These are phyloP conservation scores for Tillandsia fasciculata DNA, from an alignment of 176 grass and related monocot genomes.

Conservation along the genomic window DNA sequence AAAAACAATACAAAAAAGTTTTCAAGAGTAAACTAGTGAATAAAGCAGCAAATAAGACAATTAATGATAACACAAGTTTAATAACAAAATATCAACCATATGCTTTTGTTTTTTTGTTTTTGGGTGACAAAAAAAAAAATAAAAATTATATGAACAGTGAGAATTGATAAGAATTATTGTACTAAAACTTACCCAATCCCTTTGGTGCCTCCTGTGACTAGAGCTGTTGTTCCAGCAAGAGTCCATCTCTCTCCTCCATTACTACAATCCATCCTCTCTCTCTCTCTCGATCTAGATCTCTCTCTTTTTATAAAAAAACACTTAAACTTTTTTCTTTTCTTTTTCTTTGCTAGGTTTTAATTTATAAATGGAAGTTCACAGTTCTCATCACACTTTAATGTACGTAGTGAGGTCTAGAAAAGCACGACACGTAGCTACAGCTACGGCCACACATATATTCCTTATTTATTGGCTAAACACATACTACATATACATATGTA, in stretches of 20 bases:
- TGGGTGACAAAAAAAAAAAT: not conserved
- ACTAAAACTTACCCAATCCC: conserved; percentile 22
- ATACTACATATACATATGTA: too few species aligned
- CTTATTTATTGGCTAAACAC: too few species aligned
- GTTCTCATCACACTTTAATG: too few species aligned
- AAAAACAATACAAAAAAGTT: too few species aligned
- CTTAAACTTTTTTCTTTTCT: not conserved
- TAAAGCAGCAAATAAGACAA: too few species aligned
- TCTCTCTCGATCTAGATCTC: not conserved
- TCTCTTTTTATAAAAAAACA: not conserved
- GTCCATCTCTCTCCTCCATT: conserved; percentile 20
- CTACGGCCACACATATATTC: not conserved
- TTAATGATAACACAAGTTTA: too few species aligned
- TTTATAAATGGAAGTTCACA: too few species aligned
- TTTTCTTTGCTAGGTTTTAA: too few species aligned
- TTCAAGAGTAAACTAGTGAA: too few species aligned
- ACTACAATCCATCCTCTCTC: not conserved
- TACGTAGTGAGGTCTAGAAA: not conserved
- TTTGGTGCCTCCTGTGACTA: conserved; percentile 43
- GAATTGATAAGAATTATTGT: too few species aligned
- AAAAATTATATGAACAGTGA: not conserved
- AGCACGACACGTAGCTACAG: not conserved
- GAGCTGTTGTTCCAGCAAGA: conserved; percentile 27
- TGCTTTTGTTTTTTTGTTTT: too few species aligned
- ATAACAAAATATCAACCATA: too few species aligned